Evolutionary conservation across 73 alveolate genomes (phyloP).

Genomic region (Stentor roeselii): DNA sequence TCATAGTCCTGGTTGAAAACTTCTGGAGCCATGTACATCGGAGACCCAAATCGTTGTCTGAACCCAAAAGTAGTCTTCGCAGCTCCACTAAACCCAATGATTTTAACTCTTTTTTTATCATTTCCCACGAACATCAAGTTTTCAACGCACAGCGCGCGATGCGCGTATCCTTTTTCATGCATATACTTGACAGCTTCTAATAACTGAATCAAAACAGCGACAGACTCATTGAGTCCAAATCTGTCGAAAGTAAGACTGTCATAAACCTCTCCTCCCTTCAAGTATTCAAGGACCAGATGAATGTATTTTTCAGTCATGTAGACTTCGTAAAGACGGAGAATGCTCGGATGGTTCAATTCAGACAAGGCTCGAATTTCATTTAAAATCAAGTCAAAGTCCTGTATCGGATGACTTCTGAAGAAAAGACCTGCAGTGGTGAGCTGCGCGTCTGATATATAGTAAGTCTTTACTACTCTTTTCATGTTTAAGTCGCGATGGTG

Average conservation of each 20-base stretch:
- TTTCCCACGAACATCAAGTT: neutral
- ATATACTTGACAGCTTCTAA: slow-evolving; percentile 10
- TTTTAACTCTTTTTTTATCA: neutral
- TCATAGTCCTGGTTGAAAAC: neutral
- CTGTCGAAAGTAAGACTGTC: neutral
- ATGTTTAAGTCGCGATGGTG: neutral
- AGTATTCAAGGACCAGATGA: neutral
- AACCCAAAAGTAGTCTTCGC: neutral
- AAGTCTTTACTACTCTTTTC: neutral
- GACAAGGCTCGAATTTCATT: neutral
- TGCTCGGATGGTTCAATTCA: neutral
- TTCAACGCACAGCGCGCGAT: neutral
- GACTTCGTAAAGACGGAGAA: neutral
- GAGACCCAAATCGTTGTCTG: neutral
- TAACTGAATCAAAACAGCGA: neutral
- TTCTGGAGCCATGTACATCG: slow-evolving; percentile 22
- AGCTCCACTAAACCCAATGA: neutral
- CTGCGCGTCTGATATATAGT: neutral
- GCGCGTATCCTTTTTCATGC: neutral
- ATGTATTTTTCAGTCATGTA: neutral
- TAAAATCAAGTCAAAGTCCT: neutral
- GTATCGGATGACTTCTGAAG: neutral
- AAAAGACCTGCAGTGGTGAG: neutral
- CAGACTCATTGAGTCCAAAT: neutral
- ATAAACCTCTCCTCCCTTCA: neutral